Percentiles rank a stretch among this genome's conserved stretches.
These are phyloP conservation scores for Tetrahymena malaccensis DNA, from an alignment of 73 alveolate genomes.

Conservation along the genomic window DNA sequence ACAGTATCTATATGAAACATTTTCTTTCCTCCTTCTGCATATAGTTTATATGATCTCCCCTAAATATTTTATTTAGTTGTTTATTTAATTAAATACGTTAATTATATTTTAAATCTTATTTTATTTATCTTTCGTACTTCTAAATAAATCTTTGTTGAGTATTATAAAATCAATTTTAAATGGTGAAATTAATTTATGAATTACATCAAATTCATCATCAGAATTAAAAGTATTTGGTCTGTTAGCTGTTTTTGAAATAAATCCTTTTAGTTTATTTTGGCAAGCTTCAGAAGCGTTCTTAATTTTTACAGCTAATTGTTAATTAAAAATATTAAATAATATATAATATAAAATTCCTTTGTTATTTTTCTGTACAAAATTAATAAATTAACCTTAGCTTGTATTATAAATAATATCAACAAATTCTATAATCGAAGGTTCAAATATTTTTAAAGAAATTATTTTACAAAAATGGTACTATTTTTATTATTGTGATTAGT, in stretches of 20 bases:
- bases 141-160: no score
- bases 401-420: no score
- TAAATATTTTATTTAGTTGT: background rate
- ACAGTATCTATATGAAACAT: background rate
- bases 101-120: no score
- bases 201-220: background rate
- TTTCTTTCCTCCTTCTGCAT: background rate
- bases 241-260: background rate
- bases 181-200: background rate
- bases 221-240: background rate
- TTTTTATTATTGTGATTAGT: no score
- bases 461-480: no score
- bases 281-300: background rate
- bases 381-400: no score
- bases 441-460: no score
- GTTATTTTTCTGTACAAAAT: no score
- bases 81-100: no score
- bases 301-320: background rate
- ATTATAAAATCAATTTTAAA: no score
- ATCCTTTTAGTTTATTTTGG: background rate
- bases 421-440: no score
- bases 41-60: background rate
- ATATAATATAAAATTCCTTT: background rate
- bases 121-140: no score
- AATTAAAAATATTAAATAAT: background rate